Base-by-base conservation (phyloP, 1,139 yeast genomes). In the Hansenula sp. region DNA sequence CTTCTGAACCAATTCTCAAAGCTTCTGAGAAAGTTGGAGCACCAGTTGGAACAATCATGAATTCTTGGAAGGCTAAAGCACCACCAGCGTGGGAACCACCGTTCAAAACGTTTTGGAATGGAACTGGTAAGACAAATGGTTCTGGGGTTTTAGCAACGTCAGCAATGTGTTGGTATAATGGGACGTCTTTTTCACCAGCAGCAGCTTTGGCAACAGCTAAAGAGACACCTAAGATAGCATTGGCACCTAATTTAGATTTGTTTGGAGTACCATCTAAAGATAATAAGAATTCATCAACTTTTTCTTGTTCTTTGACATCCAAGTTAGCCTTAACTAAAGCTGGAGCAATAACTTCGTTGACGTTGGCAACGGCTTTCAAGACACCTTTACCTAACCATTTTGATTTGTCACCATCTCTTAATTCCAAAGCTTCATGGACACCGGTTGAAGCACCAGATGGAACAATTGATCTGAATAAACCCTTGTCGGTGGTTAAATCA, bases 21-120 rank as follows among this genome's bases (percentile, higher is more conserved):
- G 94, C 97, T 75, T 91, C 97, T 54, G 90, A 69, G 83, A 90
- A 91, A 54, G 91, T 66, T 61, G 80, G 76, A 61, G 95, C 96
- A 61, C 83, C 89, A 60, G 84, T 76, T 71, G 98, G 97, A 57
- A 87, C 96, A 74, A 91, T 87, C 97, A 91, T 90, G 78, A 91
- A 91, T 78, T 91, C 98, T 78, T 91, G 98, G 83, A 91, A 83
- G 62, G 97, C 97, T 60, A 91, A 79, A 66, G 91, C 86, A 77
- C 98, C 98, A 76, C 97, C 98, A 65, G 98, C 97, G 77, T 91
- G 98, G 66, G 95, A 84, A 72, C 98, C 97, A 79, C 98, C 97
- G 81, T 91, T 91, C 71, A 91, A 79, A 58, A 91, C 97, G 76
- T 91, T 91, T 77, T 87, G 93, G 89, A 89, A 88, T 59, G 96